Evolutionary conservation across 2,329 filamentous ascomycete genomes (phyloP).

Genomic region (Neopestalotiopsis sp.): DNA sequence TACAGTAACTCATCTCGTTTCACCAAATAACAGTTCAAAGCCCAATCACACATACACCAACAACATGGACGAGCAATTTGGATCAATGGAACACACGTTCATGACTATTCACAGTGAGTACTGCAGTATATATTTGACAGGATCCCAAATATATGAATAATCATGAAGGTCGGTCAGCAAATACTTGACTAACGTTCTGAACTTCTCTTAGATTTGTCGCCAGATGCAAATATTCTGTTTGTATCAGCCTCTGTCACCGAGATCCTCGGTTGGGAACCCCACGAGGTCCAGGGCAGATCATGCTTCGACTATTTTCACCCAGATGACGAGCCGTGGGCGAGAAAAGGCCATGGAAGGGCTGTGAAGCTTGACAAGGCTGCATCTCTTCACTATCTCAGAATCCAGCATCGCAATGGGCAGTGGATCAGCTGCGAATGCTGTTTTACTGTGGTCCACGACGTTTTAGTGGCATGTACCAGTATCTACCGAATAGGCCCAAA

Average conservation of each 20-base stretch:
- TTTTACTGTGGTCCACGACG: slow-evolving; percentile 88
- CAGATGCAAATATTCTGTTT: slow-evolving; percentile 80
- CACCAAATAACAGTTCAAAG: background rate
- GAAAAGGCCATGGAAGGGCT: slow-evolving; percentile 73
- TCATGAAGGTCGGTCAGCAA: background rate
- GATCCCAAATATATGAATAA: background rate
- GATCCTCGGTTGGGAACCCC: slow-evolving; percentile 71
- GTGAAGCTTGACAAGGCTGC: slow-evolving; percentile 83
- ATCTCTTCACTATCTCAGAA: slow-evolving; percentile 78
- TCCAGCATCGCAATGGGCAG: slow-evolving; percentile 69
- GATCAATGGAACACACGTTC: slow-evolving; percentile 80
- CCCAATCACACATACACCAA: background rate
- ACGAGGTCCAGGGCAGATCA: slow-evolving; percentile 76
- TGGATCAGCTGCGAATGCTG: slow-evolving; percentile 87
- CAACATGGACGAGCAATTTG: slow-evolving; percentile 28
- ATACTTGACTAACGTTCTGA: slow-evolving; percentile 4
- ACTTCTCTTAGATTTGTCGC: slow-evolving; percentile 65
- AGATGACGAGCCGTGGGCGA: slow-evolving; percentile 77
- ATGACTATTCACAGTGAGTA: slow-evolving; percentile 86
- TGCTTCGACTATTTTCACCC: slow-evolving; percentile 88
- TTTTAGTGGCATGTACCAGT: slow-evolving; percentile 83
- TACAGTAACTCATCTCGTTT: background rate
- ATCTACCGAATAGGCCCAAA: slow-evolving; percentile 72
- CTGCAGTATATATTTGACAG: no score
- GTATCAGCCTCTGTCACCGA: slow-evolving; percentile 83